These are phyloP conservation scores for Dictyostelium capitatum DNA, from an alignment of 78 protist genomes.

Conservation along the genomic window DNA sequence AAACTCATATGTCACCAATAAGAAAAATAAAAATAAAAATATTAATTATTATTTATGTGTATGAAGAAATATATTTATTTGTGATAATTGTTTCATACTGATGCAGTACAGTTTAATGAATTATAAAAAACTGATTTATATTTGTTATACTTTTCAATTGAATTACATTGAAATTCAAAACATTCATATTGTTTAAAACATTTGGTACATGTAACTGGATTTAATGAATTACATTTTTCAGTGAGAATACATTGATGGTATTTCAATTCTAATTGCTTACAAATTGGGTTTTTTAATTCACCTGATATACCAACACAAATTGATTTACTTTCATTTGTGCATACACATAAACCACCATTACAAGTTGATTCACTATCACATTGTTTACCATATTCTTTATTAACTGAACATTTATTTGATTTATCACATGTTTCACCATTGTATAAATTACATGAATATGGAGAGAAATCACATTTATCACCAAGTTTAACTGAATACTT, in stretches of 20 bases:
- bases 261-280: background rate
- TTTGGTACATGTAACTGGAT: background rate
- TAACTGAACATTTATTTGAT: background rate
- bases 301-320: constrained; percentile 10
- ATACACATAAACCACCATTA: constrained; percentile 21
- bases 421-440: constrained; percentile 7
- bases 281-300: background rate
- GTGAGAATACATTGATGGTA: background rate
- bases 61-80: too few relatives aligned
- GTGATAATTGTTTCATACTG: background rate
- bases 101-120: background rate
- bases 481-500: background rate
- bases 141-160: background rate
- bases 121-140: constrained; percentile 5
- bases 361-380: constrained; percentile 11
- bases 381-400: background rate
- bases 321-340: background rate
- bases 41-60: background rate
- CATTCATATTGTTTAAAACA: constrained; percentile 2
- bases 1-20: background rate
- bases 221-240: background rate
- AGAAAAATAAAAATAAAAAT: background rate
- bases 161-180: constrained; percentile 9
- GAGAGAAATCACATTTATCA: background rate
- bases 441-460: background rate